A percentile compares a stretch with the other conserved stretches of the same genome.
Conservation (phyloP, 345 rosid species). For the Raphanus sativus region DNA sequence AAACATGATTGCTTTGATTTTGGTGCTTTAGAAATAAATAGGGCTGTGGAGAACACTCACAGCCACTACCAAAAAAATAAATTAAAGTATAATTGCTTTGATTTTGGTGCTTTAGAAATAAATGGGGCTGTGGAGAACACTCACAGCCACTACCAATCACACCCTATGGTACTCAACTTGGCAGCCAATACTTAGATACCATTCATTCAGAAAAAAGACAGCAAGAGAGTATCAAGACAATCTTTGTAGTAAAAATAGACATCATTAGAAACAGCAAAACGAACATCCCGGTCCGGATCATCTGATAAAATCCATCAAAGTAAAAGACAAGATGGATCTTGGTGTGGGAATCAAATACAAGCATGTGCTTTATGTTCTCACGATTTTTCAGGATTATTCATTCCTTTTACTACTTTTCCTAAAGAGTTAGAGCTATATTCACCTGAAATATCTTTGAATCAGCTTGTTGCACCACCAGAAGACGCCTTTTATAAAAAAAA, state of each 20-base stretch:
- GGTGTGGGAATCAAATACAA: conserved; percentile 20
- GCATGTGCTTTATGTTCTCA: conserved; percentile 15
- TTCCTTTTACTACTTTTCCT: conserved; percentile 30
- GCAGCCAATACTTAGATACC: too few species aligned
- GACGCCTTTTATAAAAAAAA: conserved; percentile 11
- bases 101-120: too few species aligned
- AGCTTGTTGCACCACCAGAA: conserved; percentile 41
- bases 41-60: too few species aligned
- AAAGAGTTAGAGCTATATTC: conserved; percentile 41
- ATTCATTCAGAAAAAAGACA: too few species aligned
- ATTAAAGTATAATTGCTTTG: too few species aligned
- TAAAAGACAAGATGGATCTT: conserved; percentile 32
- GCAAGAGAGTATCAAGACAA: not conserved
- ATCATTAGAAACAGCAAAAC: conserved; percentile 4
- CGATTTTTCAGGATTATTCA: conserved; percentile 32
- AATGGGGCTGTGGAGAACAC: too few species aligned
- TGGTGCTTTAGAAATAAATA: too few species aligned
- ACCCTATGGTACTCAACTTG: too few species aligned
- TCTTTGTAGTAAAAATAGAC: not conserved
- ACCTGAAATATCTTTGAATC: conserved; percentile 36
- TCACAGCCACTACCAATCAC: too few species aligned
- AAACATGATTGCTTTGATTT: too few species aligned
- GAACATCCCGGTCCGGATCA: conserved; percentile 18
- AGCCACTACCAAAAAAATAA: too few species aligned
- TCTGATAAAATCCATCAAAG: conserved; percentile 25